Evolutionary conservation across 345 rosid species (phyloP), one percentile per base, ranked within the genome.

Genomic region (Balakata baccata): DNA sequence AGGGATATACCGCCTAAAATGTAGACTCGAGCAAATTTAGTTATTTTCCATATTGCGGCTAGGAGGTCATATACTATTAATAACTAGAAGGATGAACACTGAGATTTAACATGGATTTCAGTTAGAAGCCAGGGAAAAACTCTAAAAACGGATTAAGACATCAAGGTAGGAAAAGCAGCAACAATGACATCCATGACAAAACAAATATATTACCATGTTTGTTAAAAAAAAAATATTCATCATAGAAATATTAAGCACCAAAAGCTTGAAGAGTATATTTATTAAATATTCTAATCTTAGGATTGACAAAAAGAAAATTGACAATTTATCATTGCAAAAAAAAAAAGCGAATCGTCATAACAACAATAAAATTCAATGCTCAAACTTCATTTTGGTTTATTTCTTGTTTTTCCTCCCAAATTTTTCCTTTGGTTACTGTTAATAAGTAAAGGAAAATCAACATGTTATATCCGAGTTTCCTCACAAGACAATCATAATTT

Each of bases 21-120:
- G 46, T 59, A 69, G 43, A 76, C 39, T 41, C 75, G 81, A 13
- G 39, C 22, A 46, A 74, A 39, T 50, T 4, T 71, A 71, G 71
- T 75, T 53, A 82, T 77, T 77, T 78, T 87, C 83, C 83, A 70
- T 47, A 87, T 72, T 73, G 84, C 87, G 85, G 84, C 63, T 23
- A 76, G 64, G 66, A 74, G 39, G 34, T 1, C 1, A 29, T 29
- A 29, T 1, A 29, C 34, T 29, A 29, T 2, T 29, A 29, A 2
- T 29, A 29, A 29, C 1, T 29, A 29, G 34, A 29, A 29, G 34
- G 34, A 29, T 29, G 34, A 29, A 29, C 34, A 29, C 2, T 45
- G 39, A 34, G 52, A 74, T 7, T 46, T 9, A 51, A 75, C 37
- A 73, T 12, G 9, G n/a, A 14, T 17, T 11, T 11, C 11, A 6